These are phyloP conservation scores for Cryoendolithus antarcticus DNA, from an alignment of 2,329 filamentous ascomycete species.

Conservation along the genomic window DNA sequence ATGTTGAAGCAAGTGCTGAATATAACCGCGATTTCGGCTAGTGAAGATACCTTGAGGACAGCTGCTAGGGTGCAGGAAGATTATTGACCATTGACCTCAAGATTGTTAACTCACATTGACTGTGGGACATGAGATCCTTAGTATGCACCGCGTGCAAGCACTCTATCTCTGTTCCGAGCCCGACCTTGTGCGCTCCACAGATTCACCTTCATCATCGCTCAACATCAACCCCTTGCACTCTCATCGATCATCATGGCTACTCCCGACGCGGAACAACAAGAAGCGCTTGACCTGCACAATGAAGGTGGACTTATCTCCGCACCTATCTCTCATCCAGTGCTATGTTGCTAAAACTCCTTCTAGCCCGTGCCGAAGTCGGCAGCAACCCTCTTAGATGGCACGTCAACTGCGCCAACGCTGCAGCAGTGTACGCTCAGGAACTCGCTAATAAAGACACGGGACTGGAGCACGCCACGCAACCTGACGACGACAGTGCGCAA, in stretches of 20 bases:
- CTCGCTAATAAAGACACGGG: conserved; percentile 1
- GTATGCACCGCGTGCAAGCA: too few species aligned
- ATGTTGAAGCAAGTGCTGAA: too few species aligned
- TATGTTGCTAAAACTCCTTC: neutral
- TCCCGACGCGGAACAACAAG: neutral
- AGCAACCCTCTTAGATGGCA: neutral
- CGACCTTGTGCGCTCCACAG: too few species aligned
- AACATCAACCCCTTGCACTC: neutral
- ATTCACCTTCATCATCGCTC: too few species aligned
- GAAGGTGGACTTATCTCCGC: neutral
- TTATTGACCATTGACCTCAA: too few species aligned
- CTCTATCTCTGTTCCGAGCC: too few species aligned
- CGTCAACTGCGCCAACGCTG: neutral
- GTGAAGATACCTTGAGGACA: too few species aligned
- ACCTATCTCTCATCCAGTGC: neutral
- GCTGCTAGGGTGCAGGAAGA: too few species aligned
- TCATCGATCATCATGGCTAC: neutral
- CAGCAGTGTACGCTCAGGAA: neutral
- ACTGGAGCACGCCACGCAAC: neutral
- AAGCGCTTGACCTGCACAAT: conserved; percentile 1
- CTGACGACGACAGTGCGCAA: neutral
- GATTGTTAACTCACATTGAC: too few species aligned
- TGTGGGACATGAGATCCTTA: too few species aligned
- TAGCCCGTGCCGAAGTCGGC: conserved; percentile 1
- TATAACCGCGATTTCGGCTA: too few species aligned